Conservation (phyloP, 2,329 filamentous ascomycete species). For the Paecilomyces formosus region DNA sequence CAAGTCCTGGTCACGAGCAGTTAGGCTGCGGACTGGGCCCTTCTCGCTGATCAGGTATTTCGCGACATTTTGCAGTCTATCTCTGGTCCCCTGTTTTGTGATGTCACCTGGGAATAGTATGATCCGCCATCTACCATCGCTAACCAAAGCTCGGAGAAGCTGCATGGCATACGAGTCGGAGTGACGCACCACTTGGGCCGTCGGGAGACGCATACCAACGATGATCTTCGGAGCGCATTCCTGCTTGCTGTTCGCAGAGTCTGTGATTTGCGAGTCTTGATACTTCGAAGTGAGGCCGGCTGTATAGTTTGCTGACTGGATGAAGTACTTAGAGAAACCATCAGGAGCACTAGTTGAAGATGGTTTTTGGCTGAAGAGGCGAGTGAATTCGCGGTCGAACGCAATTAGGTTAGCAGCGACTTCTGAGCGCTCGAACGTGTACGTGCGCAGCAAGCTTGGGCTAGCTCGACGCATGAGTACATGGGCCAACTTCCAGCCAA, state of each 20-base stretch:
- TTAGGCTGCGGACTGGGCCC: neutral
- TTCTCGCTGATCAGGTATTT: neutral
- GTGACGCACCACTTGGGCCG: constrained; percentile 51
- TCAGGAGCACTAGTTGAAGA: constrained; percentile 33
- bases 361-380: constrained; percentile 43
- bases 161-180: constrained; percentile 54
- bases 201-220: constrained; percentile 46
- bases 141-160: constrained; percentile 41
- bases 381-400: constrained; percentile 51
- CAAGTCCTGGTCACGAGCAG: constrained; percentile 33
- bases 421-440: constrained; percentile 46
- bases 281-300: constrained; percentile 54
- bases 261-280: constrained; percentile 41
- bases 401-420: constrained; percentile 53
- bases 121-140: constrained; percentile 45
- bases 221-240: constrained; percentile 29
- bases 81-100: neutral
- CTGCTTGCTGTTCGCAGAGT: constrained; percentile 22
- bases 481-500: constrained; percentile 53
- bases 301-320: constrained; percentile 51
- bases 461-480: constrained; percentile 40
- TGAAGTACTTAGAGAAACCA: constrained; percentile 51
- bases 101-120: neutral
- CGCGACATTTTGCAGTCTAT: neutral
- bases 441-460: constrained; percentile 44